These are phyloP conservation scores for Lasiosphaeriaceae sp. DNA, from an alignment of 495 filamentous ascomycete species.

Conservation along the genomic window DNA sequence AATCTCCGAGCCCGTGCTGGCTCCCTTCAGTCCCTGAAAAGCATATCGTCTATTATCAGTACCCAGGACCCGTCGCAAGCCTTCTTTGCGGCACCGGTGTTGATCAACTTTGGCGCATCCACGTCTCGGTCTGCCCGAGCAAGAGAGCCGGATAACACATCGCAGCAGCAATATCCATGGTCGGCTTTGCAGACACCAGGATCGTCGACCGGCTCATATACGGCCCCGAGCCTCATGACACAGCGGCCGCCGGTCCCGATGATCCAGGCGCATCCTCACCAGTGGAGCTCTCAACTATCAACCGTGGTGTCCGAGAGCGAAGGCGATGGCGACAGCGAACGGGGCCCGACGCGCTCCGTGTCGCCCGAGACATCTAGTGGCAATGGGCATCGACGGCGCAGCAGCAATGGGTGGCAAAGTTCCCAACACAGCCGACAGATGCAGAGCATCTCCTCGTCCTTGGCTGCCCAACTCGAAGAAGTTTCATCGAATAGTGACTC, in stretches of 20 bases:
- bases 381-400: constrained; percentile 24
- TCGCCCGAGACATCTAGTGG: constrained; percentile 36
- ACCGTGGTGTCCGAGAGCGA: constrained; percentile 67
- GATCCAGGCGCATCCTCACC: constrained; percentile 40
- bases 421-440: constrained; percentile 46
- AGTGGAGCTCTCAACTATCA: constrained; percentile 73
- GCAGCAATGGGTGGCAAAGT: constrained; percentile 36
- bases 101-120: constrained; percentile 21
- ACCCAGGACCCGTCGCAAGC: constrained; percentile 39
- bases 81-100: constrained; percentile 27
- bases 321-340: constrained; percentile 40
- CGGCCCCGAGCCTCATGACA: constrained; percentile 7
- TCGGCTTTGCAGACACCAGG: constrained; percentile 10
- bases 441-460: constrained; percentile 51
- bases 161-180: constrained; percentile 24
- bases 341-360: constrained; percentile 35
- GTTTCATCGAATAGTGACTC: constrained; percentile 35
- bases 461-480: constrained; percentile 35
- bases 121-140: constrained; percentile 8
- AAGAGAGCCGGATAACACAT: constrained; percentile 12
- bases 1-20: constrained; percentile 42
- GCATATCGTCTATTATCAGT: constrained; percentile 41
- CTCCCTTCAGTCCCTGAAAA: constrained; percentile 45
- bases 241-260: constrained; percentile 26
- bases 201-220: constrained; percentile 22